phyloP scores from a whole-genome alignment of 495 filamentous ascomycete genomes.

The Aspergillus campestris region DNA sequence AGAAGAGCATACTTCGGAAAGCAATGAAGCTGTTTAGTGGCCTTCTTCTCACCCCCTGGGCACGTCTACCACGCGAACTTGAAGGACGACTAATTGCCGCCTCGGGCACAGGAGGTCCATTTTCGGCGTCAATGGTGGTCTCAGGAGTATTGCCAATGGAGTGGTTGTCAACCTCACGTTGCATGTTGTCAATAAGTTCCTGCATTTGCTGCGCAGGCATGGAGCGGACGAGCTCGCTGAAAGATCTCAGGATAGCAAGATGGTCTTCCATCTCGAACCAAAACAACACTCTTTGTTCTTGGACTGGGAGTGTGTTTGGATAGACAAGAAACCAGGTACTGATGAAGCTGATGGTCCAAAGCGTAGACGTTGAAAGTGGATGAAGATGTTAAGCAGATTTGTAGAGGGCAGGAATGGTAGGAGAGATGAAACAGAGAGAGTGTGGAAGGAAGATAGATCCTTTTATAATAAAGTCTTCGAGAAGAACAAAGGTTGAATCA shows the following conservation, averaged over 20 bases:
- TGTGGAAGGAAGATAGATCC: too few species aligned
- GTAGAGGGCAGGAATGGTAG: too few species aligned
- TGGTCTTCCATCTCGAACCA: conserved; percentile 1
- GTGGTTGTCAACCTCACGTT: neutral
- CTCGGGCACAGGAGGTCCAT: neutral
- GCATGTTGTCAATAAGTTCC: conserved; percentile 4
- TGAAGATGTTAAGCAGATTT: too few species aligned
- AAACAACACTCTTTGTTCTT: too few species aligned
- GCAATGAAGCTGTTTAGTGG: conserved; percentile 42
- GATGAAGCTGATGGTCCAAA: too few species aligned
- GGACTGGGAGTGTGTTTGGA: too few species aligned
- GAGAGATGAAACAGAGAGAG: too few species aligned
- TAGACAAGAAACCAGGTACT: too few species aligned
- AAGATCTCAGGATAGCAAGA: conserved; percentile 11
- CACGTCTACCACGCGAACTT: conserved; percentile 5
- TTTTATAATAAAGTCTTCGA: neutral
- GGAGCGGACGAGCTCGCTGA: conserved; percentile 11
- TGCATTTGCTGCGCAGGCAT: conserved; percentile 10
- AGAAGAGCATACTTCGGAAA: conserved; percentile 35
- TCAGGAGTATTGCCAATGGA: neutral
- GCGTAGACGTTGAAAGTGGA: too few species aligned
- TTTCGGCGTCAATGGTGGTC: neutral
- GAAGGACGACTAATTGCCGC: neutral
- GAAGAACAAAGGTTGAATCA: neutral
- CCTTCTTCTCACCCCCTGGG: conserved; percentile 9